Evolutionary conservation across 768 basidiomycete species (phyloP).

Genomic region (Amanita inopinata): DNA sequence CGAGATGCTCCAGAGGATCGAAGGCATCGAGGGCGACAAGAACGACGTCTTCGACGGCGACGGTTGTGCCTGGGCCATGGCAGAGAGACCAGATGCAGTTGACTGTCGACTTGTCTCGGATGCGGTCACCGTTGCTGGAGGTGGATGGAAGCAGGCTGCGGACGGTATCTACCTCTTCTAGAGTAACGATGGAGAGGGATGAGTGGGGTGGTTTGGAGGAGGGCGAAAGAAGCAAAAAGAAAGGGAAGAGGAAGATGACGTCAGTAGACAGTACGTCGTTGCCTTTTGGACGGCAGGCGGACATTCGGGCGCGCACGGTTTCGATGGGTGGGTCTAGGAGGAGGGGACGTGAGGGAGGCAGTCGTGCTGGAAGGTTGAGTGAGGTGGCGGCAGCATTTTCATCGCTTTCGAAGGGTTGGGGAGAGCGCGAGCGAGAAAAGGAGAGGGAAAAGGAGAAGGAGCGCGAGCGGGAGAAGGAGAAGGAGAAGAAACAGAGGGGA

Average conservation of each 20-base stretch:
- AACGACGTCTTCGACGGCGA: conserved; percentile 6
- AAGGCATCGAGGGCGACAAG: background rate
- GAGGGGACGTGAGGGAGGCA: background rate
- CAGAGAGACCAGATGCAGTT: conserved; percentile 6
- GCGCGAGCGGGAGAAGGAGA: background rate
- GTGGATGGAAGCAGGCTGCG: too few relatives aligned
- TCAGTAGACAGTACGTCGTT: background rate
- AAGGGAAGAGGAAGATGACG: background rate
- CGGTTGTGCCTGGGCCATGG: conserved; percentile 8
- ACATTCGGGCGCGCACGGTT: conserved; percentile 3
- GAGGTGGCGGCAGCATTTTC: background rate
- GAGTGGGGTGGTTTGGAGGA: background rate
- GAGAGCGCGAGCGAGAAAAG: background rate
- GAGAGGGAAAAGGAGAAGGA: background rate
- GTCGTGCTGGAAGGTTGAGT: background rate
- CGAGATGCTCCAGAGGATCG: conserved; percentile 4
- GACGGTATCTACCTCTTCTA: too few relatives aligned
- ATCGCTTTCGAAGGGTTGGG: background rate
- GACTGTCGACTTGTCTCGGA: too few relatives aligned
- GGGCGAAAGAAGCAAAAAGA: background rate
- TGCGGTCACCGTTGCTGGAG: too few relatives aligned
- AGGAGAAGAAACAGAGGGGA: background rate
- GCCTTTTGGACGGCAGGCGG: conserved; percentile 6
- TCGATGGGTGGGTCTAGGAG: conserved; percentile 1
- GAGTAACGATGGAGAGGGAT: too few relatives aligned